Conservation (phyloP, 306 rosid species). For the Vigna mungo region DNA sequence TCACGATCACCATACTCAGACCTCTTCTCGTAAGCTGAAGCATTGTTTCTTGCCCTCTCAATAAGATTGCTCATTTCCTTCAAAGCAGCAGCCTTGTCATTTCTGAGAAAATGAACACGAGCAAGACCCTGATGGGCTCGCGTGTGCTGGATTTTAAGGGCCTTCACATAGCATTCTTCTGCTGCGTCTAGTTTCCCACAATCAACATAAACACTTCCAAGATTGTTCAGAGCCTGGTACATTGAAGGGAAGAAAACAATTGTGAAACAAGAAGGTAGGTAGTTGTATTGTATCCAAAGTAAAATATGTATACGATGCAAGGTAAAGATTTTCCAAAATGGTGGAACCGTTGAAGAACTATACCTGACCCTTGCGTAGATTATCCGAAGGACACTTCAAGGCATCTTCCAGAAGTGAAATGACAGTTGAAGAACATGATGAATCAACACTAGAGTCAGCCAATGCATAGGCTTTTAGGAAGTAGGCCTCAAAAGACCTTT, state of each 20-base stretch:
- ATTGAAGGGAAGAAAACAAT: constrained; percentile 36
- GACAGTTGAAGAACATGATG: constrained; percentile 78
- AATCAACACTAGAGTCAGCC: constrained; percentile 84
- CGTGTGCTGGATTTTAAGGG: constrained; percentile 86
- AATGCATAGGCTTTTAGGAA: constrained; percentile 93
- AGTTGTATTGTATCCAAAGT: not conserved
- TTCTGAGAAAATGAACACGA: constrained; percentile 79
- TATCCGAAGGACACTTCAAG: constrained; percentile 88
- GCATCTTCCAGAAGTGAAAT: constrained; percentile 90
- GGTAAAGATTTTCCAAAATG: constrained; percentile 15
- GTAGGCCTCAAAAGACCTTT: constrained; percentile 92
- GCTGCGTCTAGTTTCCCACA: constrained; percentile 73
- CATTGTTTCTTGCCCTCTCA: constrained; percentile 52
- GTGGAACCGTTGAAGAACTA: constrained; percentile 39
- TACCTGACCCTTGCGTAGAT: constrained; percentile 98
- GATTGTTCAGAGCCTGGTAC: constrained; percentile 87
- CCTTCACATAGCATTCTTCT: constrained; percentile 87
- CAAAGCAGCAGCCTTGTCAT: constrained; percentile 72
- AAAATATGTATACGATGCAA: constrained; percentile 12
- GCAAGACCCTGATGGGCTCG: constrained; percentile 98
- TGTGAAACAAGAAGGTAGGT: constrained; percentile 18
- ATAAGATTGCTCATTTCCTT: constrained; percentile 88
- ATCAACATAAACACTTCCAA: constrained; percentile 93
- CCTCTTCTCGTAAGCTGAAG: constrained; percentile 92
- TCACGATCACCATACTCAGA: constrained; percentile 93